phyloP scores from a whole-genome alignment of 2,329 filamentous ascomycete genomes.

The Monilinia laxa region DNA sequence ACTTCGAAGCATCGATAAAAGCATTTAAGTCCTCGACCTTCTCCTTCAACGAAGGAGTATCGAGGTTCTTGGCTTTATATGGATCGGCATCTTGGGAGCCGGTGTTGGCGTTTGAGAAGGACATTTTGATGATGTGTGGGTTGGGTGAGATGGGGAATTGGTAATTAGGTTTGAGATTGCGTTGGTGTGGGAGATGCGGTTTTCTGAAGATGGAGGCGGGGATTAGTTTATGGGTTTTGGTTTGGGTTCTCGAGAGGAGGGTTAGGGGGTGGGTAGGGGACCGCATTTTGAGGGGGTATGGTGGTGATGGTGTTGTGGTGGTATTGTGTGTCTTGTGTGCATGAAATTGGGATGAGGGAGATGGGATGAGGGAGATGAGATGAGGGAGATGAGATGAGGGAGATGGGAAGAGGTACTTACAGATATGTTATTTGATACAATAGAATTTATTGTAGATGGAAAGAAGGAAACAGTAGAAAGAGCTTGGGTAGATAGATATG shows the following conservation, averaged over 20 bases:
- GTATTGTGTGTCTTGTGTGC: not conserved
- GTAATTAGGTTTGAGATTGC: not conserved
- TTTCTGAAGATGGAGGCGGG: slow-evolving; percentile 8
- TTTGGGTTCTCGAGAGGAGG: not conserved
- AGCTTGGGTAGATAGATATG: not conserved
- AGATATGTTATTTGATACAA: not conserved
- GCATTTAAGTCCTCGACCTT: slow-evolving; percentile 72
- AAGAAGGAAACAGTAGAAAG: not conserved
- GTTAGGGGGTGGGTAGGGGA: not conserved
- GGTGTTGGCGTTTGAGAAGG: slow-evolving; percentile 59
- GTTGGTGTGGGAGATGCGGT: not conserved
- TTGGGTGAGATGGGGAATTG: not conserved
- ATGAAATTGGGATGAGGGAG: not conserved
- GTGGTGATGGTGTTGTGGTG: too few relatives aligned
- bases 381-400: not conserved
- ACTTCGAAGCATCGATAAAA: slow-evolving; percentile 74
- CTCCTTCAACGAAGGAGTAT: slow-evolving; percentile 61
- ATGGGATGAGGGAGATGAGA: not conserved
- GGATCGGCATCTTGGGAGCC: slow-evolving; percentile 68
- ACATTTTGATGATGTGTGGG: slow-evolving; percentile 30
- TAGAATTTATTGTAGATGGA: not conserved
- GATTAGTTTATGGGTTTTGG: not conserved
- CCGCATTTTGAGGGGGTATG: not conserved
- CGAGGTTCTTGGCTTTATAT: slow-evolving; percentile 71
- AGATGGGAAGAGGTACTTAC: not conserved